Evolutionary conservation across 768 basidiomycete genomes (phyloP).

Genomic region (Pulveroboletus sp.): DNA sequence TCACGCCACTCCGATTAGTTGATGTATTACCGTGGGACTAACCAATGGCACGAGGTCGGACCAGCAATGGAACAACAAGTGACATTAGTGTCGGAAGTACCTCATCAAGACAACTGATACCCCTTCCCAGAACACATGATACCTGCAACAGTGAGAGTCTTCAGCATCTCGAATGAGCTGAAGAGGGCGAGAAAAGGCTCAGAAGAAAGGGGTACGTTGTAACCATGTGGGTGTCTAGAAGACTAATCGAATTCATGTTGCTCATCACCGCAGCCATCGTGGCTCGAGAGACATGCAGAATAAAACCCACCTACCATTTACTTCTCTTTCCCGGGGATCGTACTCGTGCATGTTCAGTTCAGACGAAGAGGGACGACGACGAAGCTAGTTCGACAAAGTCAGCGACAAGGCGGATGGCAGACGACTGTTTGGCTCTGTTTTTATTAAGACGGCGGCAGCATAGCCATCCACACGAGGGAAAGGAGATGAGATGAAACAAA

Average conservation of each 20-base stretch:
- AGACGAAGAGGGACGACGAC: background rate
- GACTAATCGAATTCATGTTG: slow-evolving; percentile 85
- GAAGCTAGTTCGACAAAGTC: too few relatives aligned
- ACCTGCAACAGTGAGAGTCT: slow-evolving; percentile 6
- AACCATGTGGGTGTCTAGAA: slow-evolving; percentile 82
- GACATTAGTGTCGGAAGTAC: background rate
- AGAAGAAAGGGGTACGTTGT: slow-evolving; percentile 32
- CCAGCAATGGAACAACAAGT: background rate
- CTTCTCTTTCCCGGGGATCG: background rate
- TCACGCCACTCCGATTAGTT: slow-evolving; percentile 6
- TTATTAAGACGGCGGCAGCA: background rate
- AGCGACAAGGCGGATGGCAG: too few relatives aligned
- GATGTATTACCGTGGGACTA: slow-evolving; percentile 3
- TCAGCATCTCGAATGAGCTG: slow-evolving; percentile 8
- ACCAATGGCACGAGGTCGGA: slow-evolving; percentile 1
- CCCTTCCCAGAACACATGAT: background rate
- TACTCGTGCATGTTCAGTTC: background rate
- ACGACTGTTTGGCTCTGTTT: slow-evolving; percentile 13
- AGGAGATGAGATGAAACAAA: slow-evolving; percentile 8
- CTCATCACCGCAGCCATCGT: slow-evolving; percentile 40
- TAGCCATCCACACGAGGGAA: too few relatives aligned
- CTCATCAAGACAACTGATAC: background rate
- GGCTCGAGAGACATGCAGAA: background rate
- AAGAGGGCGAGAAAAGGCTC: slow-evolving; percentile 7
- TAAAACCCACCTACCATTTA: slow-evolving; percentile 16